These are phyloP conservation scores for Syzygium malaccense DNA, from an alignment of 441 rosid genomes.

Conservation along the genomic window DNA sequence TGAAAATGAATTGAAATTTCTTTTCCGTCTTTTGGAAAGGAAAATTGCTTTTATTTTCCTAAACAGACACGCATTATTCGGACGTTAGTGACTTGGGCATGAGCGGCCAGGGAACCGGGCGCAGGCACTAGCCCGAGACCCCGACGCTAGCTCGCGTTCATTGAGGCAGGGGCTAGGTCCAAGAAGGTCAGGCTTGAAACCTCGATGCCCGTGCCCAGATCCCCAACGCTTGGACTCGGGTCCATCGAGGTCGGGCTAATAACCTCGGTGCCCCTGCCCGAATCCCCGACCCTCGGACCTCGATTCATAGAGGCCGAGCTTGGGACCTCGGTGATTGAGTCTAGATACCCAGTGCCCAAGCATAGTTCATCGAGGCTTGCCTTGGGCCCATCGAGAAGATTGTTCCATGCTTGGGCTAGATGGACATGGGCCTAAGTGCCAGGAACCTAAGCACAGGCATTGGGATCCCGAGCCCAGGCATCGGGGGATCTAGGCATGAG, in stretches of 20 bases:
- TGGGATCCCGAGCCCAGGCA: no score
- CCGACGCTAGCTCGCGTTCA: accelerated
- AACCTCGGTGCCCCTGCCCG: accelerated
- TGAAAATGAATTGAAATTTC: neutral
- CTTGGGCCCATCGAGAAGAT: neutral
- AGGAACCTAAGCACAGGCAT: neutral
- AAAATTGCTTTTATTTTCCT: neutral
- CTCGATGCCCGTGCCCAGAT: neutral
- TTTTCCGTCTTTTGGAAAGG: neutral
- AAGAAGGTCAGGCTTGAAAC: neutral
- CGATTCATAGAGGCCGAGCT: no score
- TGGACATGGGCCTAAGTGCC: neutral
- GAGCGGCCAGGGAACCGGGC: accelerated
- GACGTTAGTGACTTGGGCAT: neutral
- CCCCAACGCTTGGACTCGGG: accelerated
- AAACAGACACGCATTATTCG: neutral
- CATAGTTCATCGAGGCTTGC: neutral
- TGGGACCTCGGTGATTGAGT: neutral
- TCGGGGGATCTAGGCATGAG: no score
- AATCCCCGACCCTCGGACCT: neutral
- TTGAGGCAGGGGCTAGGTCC: neutral
- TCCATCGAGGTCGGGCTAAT: neutral
- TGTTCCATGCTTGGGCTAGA: neutral
- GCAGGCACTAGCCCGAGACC: no score
- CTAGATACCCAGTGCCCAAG: neutral